phyloP scores from a whole-genome alignment of 1,284 basidiomycete genomes.

The Ceratobasidium sp. region DNA sequence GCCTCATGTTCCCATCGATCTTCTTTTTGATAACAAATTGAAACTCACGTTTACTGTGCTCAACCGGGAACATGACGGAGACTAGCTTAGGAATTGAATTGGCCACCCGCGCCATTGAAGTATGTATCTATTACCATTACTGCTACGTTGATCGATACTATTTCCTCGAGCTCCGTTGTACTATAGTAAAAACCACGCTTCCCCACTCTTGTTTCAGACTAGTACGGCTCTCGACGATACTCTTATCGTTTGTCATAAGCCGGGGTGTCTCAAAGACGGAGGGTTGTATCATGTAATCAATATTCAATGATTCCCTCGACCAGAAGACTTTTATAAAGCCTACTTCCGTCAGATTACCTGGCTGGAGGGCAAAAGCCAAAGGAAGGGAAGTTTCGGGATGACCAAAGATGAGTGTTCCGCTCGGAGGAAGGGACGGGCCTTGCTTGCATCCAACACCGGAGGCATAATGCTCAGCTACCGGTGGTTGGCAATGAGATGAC shows the following conservation, averaged over 20 bases:
- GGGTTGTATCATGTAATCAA: background rate
- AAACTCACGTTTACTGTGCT: no score
- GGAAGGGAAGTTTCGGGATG: background rate
- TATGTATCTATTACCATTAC: no score
- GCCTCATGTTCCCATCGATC: no score
- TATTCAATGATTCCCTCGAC: conserved; percentile 26
- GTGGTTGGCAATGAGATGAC: no score
- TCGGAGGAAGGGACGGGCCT: no score
- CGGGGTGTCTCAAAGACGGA: background rate
- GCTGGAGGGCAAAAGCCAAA: background rate
- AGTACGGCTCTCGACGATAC: background rate
- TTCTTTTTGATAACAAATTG: no score
- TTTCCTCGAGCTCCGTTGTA: background rate
- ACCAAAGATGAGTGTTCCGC: background rate
- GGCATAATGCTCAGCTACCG: background rate
- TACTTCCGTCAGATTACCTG: background rate
- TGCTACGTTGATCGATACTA: no score
- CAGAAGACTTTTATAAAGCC: conserved; percentile 31
- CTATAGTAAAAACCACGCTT: conserved; percentile 4
- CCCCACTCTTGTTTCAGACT: conserved; percentile 6
- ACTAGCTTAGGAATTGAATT: no score
- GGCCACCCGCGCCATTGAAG: no score
- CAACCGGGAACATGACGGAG: no score
- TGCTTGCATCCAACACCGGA: no score
- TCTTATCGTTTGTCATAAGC: background rate